A percentile compares a stretch with the other conserved stretches of the same genome.
phyloP scores from a whole-genome alignment of 495 filamentous ascomycete genomes.

The Annulohypoxylon moriforme region DNA sequence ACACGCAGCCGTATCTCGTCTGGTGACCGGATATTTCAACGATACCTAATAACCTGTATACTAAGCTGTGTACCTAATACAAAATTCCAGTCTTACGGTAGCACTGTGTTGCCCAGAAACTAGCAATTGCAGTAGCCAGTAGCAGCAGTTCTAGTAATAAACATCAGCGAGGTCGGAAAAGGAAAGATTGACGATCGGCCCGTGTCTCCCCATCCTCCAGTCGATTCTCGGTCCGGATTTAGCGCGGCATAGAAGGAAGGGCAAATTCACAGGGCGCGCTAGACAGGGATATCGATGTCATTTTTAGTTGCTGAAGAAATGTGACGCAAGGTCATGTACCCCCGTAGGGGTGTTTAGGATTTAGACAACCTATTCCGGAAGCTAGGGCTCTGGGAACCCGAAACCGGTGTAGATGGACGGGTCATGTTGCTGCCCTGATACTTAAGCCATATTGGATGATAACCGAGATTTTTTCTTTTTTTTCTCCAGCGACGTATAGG shows the following conservation, averaged over 20 bases:
- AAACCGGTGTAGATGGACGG: not conserved
- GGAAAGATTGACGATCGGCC: conserved; percentile 8
- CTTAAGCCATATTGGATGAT: not conserved
- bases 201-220: not conserved
- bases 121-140: not conserved
- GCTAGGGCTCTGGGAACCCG: not conserved
- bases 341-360: not conserved
- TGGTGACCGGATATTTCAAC: not conserved
- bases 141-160: not conserved
- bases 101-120: not conserved
- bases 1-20: not conserved
- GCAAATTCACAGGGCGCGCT: not conserved
- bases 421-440: not conserved
- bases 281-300: conserved; percentile 11
- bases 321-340: not conserved
- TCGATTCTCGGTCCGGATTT: conserved; percentile 17
- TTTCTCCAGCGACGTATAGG: not conserved
- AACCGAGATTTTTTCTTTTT: not conserved
- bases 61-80: not conserved
- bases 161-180: not conserved
- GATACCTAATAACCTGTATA: not conserved
- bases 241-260: not conserved
- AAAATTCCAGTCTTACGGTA: not conserved
- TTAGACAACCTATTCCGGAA: not conserved
- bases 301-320: conserved; percentile 6